Percentiles rank a stretch among this genome's conserved stretches.
phyloP scores from a whole-genome alignment of 78 protist species.

The Dictyostelium discoideum region DNA sequence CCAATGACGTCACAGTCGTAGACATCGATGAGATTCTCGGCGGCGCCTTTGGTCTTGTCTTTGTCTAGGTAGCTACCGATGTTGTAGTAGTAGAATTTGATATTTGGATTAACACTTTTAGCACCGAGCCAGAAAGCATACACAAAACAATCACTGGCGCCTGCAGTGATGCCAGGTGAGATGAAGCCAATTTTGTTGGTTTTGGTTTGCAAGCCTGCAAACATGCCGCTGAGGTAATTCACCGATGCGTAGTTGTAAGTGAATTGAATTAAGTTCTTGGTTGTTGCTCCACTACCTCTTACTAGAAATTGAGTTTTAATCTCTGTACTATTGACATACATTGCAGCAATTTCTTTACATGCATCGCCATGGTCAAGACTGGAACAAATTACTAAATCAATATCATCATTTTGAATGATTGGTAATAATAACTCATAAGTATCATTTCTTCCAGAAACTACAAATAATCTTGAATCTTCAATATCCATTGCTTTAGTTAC shows the following conservation, averaged over 20 bases:
- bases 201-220: conserved; percentile 27
- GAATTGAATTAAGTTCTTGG: not conserved
- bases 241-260: not conserved
- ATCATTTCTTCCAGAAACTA: not conserved
- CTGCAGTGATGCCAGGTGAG: not conserved
- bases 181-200: not conserved
- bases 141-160: not conserved
- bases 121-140: conserved; percentile 32
- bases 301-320: not conserved
- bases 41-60: conserved; percentile 20
- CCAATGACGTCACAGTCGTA: not conserved
- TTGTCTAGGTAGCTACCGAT: not conserved
- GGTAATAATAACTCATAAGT: not conserved
- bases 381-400: not conserved
- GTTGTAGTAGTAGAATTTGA: not conserved
- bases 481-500: not conserved
- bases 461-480: not conserved
- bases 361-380: not conserved
- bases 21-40: not conserved
- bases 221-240: conserved; percentile 22
- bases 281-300: not conserved
- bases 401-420: not conserved
- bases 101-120: not conserved
- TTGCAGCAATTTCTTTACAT: not conserved
- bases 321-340: not conserved